Evolutionary conservation across 108 stramenopile species (phyloP).

Genomic region (Nitzschia sp.): DNA sequence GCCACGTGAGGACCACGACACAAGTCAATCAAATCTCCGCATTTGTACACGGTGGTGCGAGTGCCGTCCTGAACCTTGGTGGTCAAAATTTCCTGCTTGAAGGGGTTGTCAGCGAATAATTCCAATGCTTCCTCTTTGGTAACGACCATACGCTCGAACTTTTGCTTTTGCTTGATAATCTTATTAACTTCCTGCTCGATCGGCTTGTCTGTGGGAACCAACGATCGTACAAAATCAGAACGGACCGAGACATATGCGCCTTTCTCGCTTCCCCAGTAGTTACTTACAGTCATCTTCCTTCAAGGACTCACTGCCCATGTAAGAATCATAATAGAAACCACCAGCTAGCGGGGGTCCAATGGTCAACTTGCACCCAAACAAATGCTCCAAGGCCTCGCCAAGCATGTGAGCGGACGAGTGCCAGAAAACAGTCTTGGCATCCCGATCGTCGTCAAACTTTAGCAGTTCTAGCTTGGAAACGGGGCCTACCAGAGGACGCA

Average conservation of each 20-base stretch:
- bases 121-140: conserved; percentile 98
- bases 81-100: conserved; percentile 93
- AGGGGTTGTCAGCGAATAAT: conserved; percentile 96
- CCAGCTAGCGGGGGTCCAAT: conserved; percentile 95
- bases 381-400: conserved; percentile 95
- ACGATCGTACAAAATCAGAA: conserved; percentile 11
- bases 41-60: conserved; percentile 96
- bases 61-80: conserved; percentile 96
- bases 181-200: conserved; percentile 85
- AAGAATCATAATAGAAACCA: conserved; percentile 99
- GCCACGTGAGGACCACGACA: conserved; percentile 98
- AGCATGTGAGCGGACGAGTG: conserved; percentile 98
- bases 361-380: conserved; percentile 93
- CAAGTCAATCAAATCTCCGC: conserved; percentile 97
- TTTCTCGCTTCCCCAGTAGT: too few species aligned
- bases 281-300: conserved; percentile 92
- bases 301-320: conserved; percentile 92
- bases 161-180: conserved; percentile 94
- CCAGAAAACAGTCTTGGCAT: conserved; percentile 98
- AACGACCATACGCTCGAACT: conserved; percentile 97
- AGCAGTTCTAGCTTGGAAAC: conserved; percentile 88
- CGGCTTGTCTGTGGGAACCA: conserved; percentile 67
- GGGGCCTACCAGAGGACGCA: conserved; percentile 89
- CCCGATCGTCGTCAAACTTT: conserved; percentile 89
- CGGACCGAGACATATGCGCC: neutral